A percentile compares a stretch with the other conserved stretches of the same genome.
Evolutionary conservation across 148 eudicot genomes (phyloP).

Genomic region (Chenopodium berlandieri): DNA sequence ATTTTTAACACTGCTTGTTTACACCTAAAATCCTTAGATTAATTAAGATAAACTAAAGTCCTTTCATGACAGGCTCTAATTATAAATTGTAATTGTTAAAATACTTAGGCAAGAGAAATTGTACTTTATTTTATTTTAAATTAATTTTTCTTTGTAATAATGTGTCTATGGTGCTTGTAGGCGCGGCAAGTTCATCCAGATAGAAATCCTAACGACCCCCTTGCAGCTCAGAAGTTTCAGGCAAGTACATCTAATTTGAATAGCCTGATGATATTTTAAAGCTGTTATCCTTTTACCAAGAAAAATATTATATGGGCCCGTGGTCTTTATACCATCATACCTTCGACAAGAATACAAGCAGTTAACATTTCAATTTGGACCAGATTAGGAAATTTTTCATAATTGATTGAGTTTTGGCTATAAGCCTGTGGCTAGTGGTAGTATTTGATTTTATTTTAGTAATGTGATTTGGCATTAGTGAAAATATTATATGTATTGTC

Average conservation of each 20-base stretch:
- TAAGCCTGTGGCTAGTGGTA: neutral
- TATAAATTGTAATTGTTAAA: neutral
- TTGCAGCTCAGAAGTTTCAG: constrained; percentile 94
- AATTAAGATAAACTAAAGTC: neutral
- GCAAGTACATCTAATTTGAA: constrained; percentile 32
- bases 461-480: neutral
- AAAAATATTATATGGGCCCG: neutral
- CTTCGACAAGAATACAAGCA: neutral
- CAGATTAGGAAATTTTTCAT: neutral
- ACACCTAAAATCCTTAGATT: neutral
- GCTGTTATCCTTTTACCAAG: neutral
- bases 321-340: neutral
- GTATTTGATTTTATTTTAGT: neutral
- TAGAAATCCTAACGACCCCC: constrained; percentile 90
- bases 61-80: neutral
- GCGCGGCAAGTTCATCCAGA: constrained; percentile 97
- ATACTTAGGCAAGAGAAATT: neutral
- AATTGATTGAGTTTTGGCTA: neutral
- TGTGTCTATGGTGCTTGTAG: constrained; percentile 36
- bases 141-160: neutral
- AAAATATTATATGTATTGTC: neutral
- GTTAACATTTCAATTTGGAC: neutral
- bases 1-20: neutral
- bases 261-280: neutral
- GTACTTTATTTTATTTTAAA: neutral